Percentiles rank a stretch among this genome's conserved stretches.
These are phyloP conservation scores for Irineochytrium annulatum DNA, from an alignment of 192 early-diverging fungal genomes.

Conservation along the genomic window DNA sequence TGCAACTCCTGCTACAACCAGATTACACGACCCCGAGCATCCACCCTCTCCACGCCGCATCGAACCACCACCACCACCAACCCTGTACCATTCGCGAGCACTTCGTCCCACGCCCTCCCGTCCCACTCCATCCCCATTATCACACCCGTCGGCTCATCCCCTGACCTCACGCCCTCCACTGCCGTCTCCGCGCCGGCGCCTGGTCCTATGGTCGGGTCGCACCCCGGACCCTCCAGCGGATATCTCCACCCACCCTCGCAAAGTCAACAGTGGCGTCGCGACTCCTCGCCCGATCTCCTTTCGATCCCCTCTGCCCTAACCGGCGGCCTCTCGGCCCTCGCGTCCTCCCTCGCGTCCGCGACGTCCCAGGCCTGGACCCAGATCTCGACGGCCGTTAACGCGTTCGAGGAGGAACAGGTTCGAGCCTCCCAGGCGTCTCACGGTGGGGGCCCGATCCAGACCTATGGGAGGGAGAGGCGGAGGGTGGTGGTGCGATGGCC, in stretches of 20 bases:
- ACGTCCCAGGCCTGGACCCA: not conserved
- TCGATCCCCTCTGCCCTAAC: no score
- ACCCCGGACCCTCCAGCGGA: no score
- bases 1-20: constrained; percentile 50
- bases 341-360: not conserved
- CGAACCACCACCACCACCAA: not conserved
- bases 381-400: not conserved
- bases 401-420: not conserved
- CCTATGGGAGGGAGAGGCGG: constrained; percentile 3
- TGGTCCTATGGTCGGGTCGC: no score
- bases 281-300: no score
- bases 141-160: no score
- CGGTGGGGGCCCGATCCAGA: not conserved
- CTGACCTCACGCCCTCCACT: no score
- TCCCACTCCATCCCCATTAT: no score
- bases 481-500: constrained; percentile 3
- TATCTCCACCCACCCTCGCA: no score
- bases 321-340: no score
- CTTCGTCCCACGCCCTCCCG: not conserved
- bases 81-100: not conserved
- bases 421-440: not conserved
- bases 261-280: no score
- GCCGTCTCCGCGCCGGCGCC: no score
- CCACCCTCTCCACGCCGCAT: not conserved
- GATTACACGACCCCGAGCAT: constrained; percentile 17